Percentiles rank a stretch among this genome's conserved stretches.
Evolutionary conservation across 2,329 filamentous ascomycete species (phyloP).

Genomic region (Fusarium xylarioides): DNA sequence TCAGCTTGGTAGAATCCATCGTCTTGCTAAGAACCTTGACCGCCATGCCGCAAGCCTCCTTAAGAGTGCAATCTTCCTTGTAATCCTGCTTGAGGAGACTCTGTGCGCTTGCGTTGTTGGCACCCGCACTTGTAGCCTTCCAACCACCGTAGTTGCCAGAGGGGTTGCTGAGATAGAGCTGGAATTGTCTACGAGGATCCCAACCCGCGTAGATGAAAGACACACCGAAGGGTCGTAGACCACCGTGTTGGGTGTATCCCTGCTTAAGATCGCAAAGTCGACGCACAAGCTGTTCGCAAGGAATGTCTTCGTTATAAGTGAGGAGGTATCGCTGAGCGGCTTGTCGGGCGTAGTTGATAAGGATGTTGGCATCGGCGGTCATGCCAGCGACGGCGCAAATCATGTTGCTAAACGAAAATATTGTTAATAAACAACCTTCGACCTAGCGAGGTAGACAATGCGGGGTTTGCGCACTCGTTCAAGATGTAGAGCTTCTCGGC

Average conservation of each 20-base stretch:
- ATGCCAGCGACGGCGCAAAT: constrained; percentile 99
- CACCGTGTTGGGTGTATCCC: constrained; percentile 98
- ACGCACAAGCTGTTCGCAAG: constrained; percentile 97
- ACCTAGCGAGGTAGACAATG: not conserved
- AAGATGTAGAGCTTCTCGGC: constrained; percentile 99
- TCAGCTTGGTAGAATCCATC: constrained; percentile 99
- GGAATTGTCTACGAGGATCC: constrained; percentile 95
- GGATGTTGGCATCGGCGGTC: constrained; percentile 99
- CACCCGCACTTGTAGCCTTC: constrained; percentile 98
- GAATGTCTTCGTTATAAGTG: constrained; percentile 99
- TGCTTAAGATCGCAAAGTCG: constrained; percentile 98
- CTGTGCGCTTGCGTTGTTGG: constrained; percentile 97
- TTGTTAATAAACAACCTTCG: constrained; percentile 4
- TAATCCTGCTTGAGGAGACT: constrained; percentile 99
- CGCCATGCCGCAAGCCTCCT: constrained; percentile 96
- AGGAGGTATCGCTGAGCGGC: constrained; percentile 96
- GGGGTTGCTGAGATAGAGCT: constrained; percentile 98
- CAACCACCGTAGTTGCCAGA: constrained; percentile 99
- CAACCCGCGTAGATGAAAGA: constrained; percentile 99
- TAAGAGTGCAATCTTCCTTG: constrained; percentile 95
- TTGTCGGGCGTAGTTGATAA: constrained; percentile 99
- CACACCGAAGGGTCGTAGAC: constrained; percentile 96
- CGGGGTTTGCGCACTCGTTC: constrained; percentile 80
- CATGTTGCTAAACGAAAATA: constrained; percentile 80
- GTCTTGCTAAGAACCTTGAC: constrained; percentile 99